Evolutionary conservation across 2,329 filamentous ascomycete genomes (phyloP).

Genomic region (Hymenoscyphus occultus): DNA sequence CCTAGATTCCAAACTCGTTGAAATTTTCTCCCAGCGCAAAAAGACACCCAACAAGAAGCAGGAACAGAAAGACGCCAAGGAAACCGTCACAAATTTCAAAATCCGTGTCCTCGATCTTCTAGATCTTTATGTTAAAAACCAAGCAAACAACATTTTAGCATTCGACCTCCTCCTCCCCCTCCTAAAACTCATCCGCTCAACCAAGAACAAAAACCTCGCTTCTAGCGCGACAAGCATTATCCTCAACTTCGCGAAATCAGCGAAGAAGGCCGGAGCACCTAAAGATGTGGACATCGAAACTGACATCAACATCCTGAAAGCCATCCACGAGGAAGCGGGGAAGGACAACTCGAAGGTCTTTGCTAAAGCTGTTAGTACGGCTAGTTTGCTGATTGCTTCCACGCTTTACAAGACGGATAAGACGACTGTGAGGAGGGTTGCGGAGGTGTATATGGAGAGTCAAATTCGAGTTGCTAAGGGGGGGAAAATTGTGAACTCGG

Average conservation of each 20-base stretch:
- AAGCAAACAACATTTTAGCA: conserved; percentile 64
- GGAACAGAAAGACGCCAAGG: conserved; percentile 81
- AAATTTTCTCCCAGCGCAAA: conserved; percentile 77
- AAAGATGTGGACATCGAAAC: conserved; percentile 43
- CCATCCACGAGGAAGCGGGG: conserved; percentile 66
- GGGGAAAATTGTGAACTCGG: conserved; percentile 59
- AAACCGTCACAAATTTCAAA: conserved; percentile 92
- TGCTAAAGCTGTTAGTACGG: conserved; percentile 69
- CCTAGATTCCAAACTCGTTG: conserved; percentile 76
- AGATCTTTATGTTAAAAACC: conserved; percentile 77
- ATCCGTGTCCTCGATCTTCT: conserved; percentile 86
- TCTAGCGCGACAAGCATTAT: conserved; percentile 72
- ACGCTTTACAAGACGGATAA: conserved; percentile 56
- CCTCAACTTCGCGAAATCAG: conserved; percentile 64
- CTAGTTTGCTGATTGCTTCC: conserved; percentile 65
- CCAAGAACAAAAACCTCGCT: conserved; percentile 70
- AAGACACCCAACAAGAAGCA: conserved; percentile 70
- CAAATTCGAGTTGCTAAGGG: conserved; percentile 57
- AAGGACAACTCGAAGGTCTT: conserved; percentile 66
- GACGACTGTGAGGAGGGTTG: conserved; percentile 51
- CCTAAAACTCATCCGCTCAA: conserved; percentile 72
- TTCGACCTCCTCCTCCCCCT: conserved; percentile 73
- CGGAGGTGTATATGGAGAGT: conserved; percentile 62
- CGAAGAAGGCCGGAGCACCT: conserved; percentile 52
- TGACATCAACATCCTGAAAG: conserved; percentile 51